Conservation (phyloP, 2,329 filamentous ascomycete species). For the Fusarium guadeloupense region DNA sequence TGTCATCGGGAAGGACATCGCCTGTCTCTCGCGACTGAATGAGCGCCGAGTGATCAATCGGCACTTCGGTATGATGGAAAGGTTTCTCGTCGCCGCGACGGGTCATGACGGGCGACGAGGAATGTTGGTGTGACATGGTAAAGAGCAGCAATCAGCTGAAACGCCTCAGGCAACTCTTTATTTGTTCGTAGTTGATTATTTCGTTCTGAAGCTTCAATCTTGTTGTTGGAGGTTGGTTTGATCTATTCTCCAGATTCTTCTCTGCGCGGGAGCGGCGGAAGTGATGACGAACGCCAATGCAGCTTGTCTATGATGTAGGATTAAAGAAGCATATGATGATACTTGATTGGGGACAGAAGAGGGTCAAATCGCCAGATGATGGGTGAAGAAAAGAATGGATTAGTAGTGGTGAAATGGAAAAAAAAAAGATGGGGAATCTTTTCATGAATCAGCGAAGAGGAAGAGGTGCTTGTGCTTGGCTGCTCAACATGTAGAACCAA, state of each 20-base stretch:
- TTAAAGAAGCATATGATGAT: neutral
- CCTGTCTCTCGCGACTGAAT: conserved; percentile 71
- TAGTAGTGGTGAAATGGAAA: neutral
- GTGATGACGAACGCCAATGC: neutral
- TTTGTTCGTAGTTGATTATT: neutral
- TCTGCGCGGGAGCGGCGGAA: conserved; percentile 9
- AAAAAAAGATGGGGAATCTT: conserved; percentile 29
- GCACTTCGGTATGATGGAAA: conserved; percentile 43
- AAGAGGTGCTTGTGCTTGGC: no score
- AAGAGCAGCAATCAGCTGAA: neutral
- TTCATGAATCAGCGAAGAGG: conserved; percentile 33
- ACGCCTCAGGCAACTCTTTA: neutral
- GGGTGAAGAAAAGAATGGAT: conserved; percentile 12
- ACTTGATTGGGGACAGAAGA: neutral
- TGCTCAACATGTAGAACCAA: neutral
- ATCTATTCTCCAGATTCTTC: conserved; percentile 3
- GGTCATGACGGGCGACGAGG: conserved; percentile 40
- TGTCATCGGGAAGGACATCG: conserved; percentile 59
- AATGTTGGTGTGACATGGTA: conserved; percentile 48
- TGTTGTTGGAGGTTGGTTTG: neutral
- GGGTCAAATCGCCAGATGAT: neutral
- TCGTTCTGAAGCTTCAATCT: neutral
- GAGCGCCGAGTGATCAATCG: conserved; percentile 53
- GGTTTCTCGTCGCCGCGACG: conserved; percentile 47
- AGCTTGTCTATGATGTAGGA: conserved; percentile 5